Evolutionary conservation across 73 alveolate genomes (phyloP).

Genomic region (Tetrahymena elliotti): DNA sequence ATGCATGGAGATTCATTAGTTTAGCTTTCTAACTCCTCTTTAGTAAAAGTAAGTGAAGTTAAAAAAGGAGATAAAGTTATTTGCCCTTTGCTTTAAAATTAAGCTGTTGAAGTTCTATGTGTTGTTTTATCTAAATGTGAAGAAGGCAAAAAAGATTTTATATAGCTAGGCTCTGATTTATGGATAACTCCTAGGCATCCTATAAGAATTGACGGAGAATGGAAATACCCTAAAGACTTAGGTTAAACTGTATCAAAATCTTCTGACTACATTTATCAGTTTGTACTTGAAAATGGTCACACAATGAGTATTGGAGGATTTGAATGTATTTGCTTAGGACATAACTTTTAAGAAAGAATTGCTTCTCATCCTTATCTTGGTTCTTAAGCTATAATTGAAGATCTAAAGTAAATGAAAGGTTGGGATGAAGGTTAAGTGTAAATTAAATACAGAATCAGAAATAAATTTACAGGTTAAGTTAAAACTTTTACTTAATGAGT

Average conservation of each 20-base stretch:
- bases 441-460: background rate
- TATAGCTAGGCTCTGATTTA: background rate
- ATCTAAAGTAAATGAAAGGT: background rate
- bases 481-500: background rate
- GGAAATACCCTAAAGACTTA: background rate
- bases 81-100: background rate
- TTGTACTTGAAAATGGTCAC: background rate
- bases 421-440: background rate
- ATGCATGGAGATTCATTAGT: background rate
- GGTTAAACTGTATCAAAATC: background rate
- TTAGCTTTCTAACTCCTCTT: background rate
- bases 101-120: background rate
- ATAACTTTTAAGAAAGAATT: background rate
- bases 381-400: background rate
- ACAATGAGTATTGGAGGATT: background rate
- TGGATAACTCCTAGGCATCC: constrained; percentile 7
- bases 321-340: background rate
- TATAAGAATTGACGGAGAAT: background rate
- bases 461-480: background rate
- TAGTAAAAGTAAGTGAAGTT: background rate
- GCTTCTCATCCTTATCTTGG: background rate
- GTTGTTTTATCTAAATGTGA: background rate
- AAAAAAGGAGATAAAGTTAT: background rate
- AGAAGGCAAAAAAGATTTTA: background rate
- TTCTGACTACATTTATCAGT: background rate